Conservation (phyloP, 2,329 filamentous ascomycete genomes). For the Apiospora malaysiana region DNA sequence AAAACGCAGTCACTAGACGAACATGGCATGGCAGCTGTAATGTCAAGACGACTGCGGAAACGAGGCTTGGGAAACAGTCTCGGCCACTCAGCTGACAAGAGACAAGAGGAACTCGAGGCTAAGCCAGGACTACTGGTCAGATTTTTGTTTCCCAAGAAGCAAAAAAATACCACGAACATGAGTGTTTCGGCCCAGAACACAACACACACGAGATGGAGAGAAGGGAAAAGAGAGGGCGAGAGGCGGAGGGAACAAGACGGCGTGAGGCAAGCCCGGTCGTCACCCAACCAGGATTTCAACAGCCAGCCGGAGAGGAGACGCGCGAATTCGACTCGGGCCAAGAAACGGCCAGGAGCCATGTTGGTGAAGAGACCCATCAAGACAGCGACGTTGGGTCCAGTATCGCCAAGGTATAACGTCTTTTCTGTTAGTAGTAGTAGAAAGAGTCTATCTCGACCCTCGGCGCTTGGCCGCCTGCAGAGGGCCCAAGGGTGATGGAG, state of each 20-base stretch:
- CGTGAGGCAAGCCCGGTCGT: neutral
- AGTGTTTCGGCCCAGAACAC: neutral
- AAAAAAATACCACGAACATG: neutral
- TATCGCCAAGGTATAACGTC: slow-evolving; percentile 4
- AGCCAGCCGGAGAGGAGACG: slow-evolving; percentile 7
- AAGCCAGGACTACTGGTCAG: neutral
- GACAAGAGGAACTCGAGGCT: neutral
- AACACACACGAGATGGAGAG: neutral
- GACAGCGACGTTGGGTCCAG: neutral
- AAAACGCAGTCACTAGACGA: neutral
- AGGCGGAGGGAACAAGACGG: neutral
- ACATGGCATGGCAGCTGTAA: neutral
- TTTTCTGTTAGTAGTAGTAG: no score
- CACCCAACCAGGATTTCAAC: neutral
- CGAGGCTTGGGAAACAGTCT: slow-evolving; percentile 3
- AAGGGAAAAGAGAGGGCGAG: neutral
- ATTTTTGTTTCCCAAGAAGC: neutral
- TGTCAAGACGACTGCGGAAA: neutral
- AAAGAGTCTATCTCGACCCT: neutral
- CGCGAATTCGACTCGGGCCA: neutral
- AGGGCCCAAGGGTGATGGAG: neutral
- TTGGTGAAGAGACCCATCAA: neutral
- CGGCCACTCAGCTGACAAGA: neutral
- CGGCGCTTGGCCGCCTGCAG: neutral
- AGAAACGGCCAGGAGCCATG: neutral